Evolutionary conservation across 257 asterid species (phyloP).

Genomic region (Solanum lycopersicoides): DNA sequence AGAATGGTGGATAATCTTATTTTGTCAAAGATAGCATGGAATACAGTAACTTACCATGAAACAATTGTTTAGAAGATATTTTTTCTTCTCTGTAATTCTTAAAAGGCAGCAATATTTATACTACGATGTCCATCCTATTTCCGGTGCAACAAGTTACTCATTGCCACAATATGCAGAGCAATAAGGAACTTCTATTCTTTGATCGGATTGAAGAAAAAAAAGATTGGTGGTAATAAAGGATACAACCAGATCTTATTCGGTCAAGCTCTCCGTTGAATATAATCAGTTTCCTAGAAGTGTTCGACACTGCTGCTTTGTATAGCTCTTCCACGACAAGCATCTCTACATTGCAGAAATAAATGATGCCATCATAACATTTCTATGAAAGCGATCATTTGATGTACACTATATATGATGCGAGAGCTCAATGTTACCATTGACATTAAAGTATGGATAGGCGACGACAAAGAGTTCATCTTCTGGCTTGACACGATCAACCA

Average conservation of each 20-base stretch:
- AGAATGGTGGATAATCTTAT: constrained; percentile 81
- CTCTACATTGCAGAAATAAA: constrained; percentile 29
- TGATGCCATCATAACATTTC: background rate
- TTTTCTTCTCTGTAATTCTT: background rate
- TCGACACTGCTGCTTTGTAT: constrained; percentile 65
- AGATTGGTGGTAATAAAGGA: constrained; percentile 28
- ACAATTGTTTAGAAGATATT: background rate
- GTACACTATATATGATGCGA: background rate
- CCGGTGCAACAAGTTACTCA: background rate
- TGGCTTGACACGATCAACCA: constrained; percentile 74
- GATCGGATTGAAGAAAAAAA: background rate
- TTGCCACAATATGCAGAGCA: background rate
- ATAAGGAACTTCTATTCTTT: background rate
- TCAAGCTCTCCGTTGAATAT: constrained; percentile 92
- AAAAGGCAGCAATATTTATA: background rate
- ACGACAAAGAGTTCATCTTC: constrained; percentile 78
- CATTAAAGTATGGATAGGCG: constrained; percentile 91
- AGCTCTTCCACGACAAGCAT: constrained; percentile 97
- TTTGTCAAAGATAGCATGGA: constrained; percentile 13
- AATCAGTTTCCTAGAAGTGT: constrained; percentile 50
- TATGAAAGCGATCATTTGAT: background rate
- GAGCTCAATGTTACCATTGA: constrained; percentile 42
- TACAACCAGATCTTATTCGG: constrained; percentile 96
- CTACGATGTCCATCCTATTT: background rate
- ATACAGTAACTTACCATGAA: background rate